Percentiles rank a stretch among this genome's conserved stretches.
These are phyloP conservation scores for Pseudogymnoascus sp. DNA, from an alignment of 2,329 filamentous ascomycete species.

Conservation along the genomic window DNA sequence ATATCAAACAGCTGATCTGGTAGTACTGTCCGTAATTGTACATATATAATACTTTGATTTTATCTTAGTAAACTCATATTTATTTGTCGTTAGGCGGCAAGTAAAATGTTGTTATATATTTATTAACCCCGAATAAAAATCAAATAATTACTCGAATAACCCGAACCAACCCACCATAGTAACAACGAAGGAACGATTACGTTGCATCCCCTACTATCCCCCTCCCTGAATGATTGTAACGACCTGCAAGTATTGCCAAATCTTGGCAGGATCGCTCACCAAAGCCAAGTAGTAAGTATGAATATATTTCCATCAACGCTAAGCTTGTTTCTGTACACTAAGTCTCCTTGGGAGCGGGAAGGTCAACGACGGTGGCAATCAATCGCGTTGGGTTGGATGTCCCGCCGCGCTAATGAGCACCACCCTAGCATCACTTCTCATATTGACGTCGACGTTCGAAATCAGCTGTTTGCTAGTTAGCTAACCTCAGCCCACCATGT, in stretches of 20 bases:
- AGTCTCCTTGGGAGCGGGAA: not conserved
- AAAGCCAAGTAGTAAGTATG: too few relatives aligned
- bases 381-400: not conserved
- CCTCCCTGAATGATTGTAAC: too few relatives aligned
- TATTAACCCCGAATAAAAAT: not conserved
- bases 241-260: too few relatives aligned
- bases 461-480: not conserved
- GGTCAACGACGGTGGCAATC: not conserved
- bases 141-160: not conserved
- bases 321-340: not conserved
- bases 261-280: too few relatives aligned
- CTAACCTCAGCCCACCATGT: slow-evolving; percentile 6
- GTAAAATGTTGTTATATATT: not conserved
- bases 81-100: not conserved
- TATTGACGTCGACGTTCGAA: not conserved
- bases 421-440: not conserved
- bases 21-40: not conserved
- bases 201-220: not conserved
- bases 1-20: not conserved
- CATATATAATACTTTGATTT: not conserved
- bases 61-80: not conserved
- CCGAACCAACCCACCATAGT: not conserved
- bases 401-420: not conserved
- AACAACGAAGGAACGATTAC: not conserved
- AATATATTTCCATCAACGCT: not conserved